Base-by-base conservation (phyloP, 805 yeast species). In the Tanozyma kutaoensis region DNA sequence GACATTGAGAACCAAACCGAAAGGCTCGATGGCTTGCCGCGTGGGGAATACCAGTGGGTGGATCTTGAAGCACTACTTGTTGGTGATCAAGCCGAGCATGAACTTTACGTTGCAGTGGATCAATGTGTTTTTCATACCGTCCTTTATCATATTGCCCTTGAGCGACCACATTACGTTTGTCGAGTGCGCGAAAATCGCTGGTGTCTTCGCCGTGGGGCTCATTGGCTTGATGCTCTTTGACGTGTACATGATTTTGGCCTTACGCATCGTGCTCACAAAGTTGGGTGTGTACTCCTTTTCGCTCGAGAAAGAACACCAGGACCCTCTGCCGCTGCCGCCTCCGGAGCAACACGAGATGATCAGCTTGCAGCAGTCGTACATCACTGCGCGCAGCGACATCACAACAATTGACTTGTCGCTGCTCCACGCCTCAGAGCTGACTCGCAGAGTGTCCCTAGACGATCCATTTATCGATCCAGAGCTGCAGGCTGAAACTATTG, bases 61-160 rank as follows among this genome's bases (percentile, higher is more conserved):
- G 41, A 20, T 48, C 2, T 36, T 58, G 16, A 45, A 47, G 11
- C 36, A 45, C 26, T 58, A 59, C 29, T 39, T 59, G 22, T 37
- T 34, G 23, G 19, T 58, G 9, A 49, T 74, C 26, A 72, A 74
- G 26, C 66, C 76, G n/a, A 69, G 82, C 11, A 66, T 68, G 53
- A 76, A 77, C 34, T 76, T 77, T 45, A 59, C 76, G 2, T 56
- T 79, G 26, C 61, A 76, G 29, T 79, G 91, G 88, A 80, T 80
- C 50, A 77, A 76, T 44, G 64, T 76, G 5, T 77, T 74, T 43
- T 80, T 79, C 57, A 72, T 81, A 1, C 88, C 91, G 1, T 73
- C 85, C 0, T 79, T 80, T 42, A 69, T 79, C 20, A 66, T 75
- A 1, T 58, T 79, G 19, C 88, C 88, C 0, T 57, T 78, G 28